A percentile compares a stretch with the other conserved stretches of the same genome.
Conservation (phyloP, 2,329 filamentous ascomycete genomes). For the Aspergillaceae sp. region DNA sequence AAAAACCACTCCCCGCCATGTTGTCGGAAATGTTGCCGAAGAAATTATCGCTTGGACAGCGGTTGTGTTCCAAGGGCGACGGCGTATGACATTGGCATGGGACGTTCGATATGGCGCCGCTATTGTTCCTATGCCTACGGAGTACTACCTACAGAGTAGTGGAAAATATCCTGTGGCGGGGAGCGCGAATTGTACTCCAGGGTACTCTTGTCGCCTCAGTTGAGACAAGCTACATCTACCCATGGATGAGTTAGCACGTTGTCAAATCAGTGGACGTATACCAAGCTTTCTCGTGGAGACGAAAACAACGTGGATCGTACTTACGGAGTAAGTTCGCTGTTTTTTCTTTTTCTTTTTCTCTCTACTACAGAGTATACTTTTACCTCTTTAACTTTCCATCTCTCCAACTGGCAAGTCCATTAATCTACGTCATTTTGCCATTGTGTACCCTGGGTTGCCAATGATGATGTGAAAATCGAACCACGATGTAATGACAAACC, state of each 20-base stretch:
- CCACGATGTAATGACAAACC: no score
- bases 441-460: background rate
- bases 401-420: background rate
- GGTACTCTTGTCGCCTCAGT: background rate
- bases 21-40: background rate
- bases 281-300: background rate
- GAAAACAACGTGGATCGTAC: background rate
- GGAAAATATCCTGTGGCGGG: background rate
- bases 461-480: background rate
- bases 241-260: background rate
- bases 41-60: background rate
- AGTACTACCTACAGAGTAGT: background rate
- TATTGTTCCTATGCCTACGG: background rate
- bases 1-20: no score
- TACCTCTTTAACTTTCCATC: background rate
- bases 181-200: background rate
- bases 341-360: background rate
- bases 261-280: background rate
- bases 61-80: background rate
- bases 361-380: background rate
- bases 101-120: background rate
- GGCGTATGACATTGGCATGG: background rate
- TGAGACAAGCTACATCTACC: background rate
- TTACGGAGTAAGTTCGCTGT: background rate
- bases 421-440: background rate